A percentile compares a stretch with the other conserved stretches of the same genome.
phyloP scores from a whole-genome alignment of 1,139 yeast species.

The Protomyces arabidopsidicola region DNA sequence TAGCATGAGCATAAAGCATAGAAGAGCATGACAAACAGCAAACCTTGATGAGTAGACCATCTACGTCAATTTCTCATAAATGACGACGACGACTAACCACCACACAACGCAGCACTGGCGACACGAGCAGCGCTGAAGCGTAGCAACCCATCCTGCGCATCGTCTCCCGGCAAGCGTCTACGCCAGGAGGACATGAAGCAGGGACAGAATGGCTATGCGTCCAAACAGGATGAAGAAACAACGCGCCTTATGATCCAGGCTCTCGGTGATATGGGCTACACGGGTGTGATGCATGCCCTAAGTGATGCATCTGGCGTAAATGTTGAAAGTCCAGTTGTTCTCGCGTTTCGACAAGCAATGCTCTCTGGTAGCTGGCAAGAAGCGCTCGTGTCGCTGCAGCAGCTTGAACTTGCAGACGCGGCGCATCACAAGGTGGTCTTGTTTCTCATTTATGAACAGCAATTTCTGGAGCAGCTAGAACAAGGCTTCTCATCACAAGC shows the following conservation, averaged over 20 bases:
- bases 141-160: background rate
- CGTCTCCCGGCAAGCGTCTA: background rate
- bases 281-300: constrained; percentile 36
- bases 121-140: background rate
- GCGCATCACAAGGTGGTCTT: constrained; percentile 33
- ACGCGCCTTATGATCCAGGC: constrained; percentile 51
- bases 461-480: constrained; percentile 44
- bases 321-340: constrained; percentile 41
- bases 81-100: too few relatives aligned
- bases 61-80: too few relatives aligned
- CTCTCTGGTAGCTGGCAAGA: constrained; percentile 45
- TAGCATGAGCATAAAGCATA: background rate
- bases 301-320: constrained; percentile 45
- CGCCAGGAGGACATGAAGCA: background rate
- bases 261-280: constrained; percentile 49
- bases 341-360: constrained; percentile 44
- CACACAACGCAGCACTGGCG: background rate
- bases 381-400: constrained; percentile 42
- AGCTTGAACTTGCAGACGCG: constrained; percentile 37
- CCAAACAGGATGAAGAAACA: constrained; percentile 39
- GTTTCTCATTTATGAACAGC: constrained; percentile 40
- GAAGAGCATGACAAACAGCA: background rate
- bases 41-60: too few relatives aligned
- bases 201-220: background rate
- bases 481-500: constrained; percentile 43